Base-by-base conservation (phyloP, 1,284 basidiomycete species). In the Sanghuangporus weigelae region DNA sequence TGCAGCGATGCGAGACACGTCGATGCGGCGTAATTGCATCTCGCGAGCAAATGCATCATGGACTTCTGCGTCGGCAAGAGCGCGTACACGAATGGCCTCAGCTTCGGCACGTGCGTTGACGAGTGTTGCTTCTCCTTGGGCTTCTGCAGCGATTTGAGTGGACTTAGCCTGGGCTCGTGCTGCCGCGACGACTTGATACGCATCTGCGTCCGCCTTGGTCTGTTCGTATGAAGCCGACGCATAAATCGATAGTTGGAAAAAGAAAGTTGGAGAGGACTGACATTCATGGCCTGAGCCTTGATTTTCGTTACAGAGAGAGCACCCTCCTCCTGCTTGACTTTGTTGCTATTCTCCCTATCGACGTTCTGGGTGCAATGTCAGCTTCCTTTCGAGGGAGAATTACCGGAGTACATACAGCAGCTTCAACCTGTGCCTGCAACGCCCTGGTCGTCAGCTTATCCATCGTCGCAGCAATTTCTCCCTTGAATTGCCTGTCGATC, bases 401-500 rank as follows among this genome's bases (percentile, higher is more conserved):
- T 51, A 11, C 5, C 8, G 16, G 7, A 16, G 21, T 51, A 78
- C 84, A 69, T 73, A 88, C 86, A 23, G 90, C 89, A 62, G 90
- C 90, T 73, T 92, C 90, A 44, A 92, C 90, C 73, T 92, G 90
- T 6, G 90, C 88, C 71, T 92, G 87, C 49, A 92, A 77, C 10
- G 89, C 90, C 69, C 90, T 81, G 8, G 90, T 90, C 2, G 90
- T 92, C 59, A 92, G 77, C 70, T 89, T 89, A 71, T 92, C 89
- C 90, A 92, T 92, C 0, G 90, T 90, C 26, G 82, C 77, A 0
- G 90, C 90, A 66, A 92, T 90, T 67, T 93, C 84, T 39, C 79
- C 90, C 77, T 92, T 92, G 78, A 92, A 92, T 69, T 91, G 87
- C 40, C 90, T 78, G 71, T 92, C 90, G 64, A 92, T 92, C 63